phyloP scores from a whole-genome alignment of 2,329 filamentous ascomycete genomes.

The Fusarium sp. region DNA sequence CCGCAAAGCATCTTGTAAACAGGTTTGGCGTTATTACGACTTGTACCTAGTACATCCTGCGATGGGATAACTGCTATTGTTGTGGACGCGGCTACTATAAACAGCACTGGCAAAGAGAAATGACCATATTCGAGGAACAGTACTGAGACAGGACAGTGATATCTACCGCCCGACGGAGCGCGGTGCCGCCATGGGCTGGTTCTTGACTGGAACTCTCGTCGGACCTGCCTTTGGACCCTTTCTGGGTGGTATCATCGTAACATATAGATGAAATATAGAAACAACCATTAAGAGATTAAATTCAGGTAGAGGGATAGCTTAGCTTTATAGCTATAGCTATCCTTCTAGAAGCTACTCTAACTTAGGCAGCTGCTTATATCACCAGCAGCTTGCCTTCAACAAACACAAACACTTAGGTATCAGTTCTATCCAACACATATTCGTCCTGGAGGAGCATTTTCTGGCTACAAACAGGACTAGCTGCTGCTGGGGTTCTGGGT shows the following conservation, averaged over 20 bases:
- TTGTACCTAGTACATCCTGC: neutral
- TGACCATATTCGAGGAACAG: neutral
- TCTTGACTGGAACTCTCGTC: constrained; percentile 75
- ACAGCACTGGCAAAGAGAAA: neutral
- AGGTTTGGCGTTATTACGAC: neutral
- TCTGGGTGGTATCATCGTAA: constrained; percentile 80
- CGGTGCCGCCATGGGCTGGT: constrained; percentile 79
- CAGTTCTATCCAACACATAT: constrained; percentile 47
- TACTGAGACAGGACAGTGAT: constrained; percentile 55
- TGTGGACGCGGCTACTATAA: neutral
- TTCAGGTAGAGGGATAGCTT: no score
- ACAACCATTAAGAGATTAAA: no score
- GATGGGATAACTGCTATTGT: neutral
- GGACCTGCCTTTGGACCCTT: constrained; percentile 78
- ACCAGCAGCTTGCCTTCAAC: no score
- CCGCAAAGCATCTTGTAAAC: neutral
- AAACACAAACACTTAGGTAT: no score
- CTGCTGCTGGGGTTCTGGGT: constrained; percentile 67
- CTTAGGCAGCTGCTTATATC: no score
- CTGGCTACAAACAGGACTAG: constrained; percentile 78
- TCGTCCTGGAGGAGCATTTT: constrained; percentile 79
- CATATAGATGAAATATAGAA: constrained; percentile 52
- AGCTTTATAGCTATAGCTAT: no score
- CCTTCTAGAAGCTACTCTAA: no score
- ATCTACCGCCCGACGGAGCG: constrained; percentile 74